Base-by-base conservation (phyloP, 1,284 basidiomycete genomes). In the Moniliophthora roreri region DNA sequence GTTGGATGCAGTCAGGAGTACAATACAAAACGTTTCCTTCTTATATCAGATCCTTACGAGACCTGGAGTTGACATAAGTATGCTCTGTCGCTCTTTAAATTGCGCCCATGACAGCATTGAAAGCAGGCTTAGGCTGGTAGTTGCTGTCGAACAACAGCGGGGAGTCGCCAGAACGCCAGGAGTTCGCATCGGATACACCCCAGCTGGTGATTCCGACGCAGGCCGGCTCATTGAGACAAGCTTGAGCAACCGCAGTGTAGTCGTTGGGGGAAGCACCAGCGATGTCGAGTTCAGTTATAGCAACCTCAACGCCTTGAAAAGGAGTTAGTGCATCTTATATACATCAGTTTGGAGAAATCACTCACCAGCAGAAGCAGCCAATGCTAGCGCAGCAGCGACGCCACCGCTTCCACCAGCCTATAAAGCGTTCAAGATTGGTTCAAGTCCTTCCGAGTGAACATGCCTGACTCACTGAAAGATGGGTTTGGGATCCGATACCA, bases 131-230 rank as follows among this genome's bases (percentile, higher is more conserved):
- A 47, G 73, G 72, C 54, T 72, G 65, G 65, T 75, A 77, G 66
- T 71, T 76, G 48, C 54, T 63, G 59, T 79, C 72, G 60, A 70
- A 79, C 36, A 79, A 64, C 38, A 77, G 69, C 21, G 77, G 75
- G 45, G 65, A 71, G 34, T 57, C 60, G 54, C 66, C 68, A 11
- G 75, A 63, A 49, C 73, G 69, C 76, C 76, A 78, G 6, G 76
- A 79, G 63, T 77, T 74, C 71, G 63, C 65, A 60, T 79, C 77
- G 58, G 72, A 66, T 49, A 80, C 75, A 60, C 76, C 76, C 76
- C 76, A 78, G 52, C 64, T 67, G 23, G 79, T 81, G 62, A 80
- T 77, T 21, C 73, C 69, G 24, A 80, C 69, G 57, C 79, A 81
- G 20, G 64, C 59, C 6, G 76, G 63, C 1, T 70, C 69, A 39